Conservation (phyloP, 176 grass and related monocot species). For the Raddia guianensis region DNA sequence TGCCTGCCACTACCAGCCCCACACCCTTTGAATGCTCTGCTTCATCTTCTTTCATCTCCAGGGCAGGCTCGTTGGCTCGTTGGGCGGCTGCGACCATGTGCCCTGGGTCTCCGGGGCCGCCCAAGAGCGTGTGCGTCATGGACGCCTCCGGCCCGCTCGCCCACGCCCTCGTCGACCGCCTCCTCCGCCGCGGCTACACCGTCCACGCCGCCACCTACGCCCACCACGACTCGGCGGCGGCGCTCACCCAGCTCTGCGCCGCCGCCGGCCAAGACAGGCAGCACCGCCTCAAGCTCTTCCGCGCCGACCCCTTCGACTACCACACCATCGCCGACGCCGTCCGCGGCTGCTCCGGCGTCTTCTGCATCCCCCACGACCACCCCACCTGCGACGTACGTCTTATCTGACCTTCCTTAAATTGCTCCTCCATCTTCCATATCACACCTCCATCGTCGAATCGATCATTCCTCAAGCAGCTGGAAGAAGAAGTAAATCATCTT, state of each 20-base stretch:
- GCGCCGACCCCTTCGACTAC: conserved; percentile 84
- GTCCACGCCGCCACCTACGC: conserved; percentile 76
- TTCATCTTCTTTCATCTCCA: too few relatives aligned
- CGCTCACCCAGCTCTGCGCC: conserved; percentile 14
- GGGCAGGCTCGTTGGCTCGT: too few relatives aligned
- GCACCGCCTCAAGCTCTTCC: conserved; percentile 64
- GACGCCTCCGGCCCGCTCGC: conserved; percentile 70
- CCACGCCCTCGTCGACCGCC: conserved; percentile 62
- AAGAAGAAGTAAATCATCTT: too few relatives aligned
- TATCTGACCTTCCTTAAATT: too few relatives aligned
- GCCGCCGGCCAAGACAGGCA: conserved; percentile 12
- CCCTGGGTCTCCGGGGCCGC: conserved; percentile 26
- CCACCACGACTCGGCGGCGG: neutral
- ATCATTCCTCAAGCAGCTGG: too few relatives aligned
- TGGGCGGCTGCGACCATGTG: conserved; percentile 33
- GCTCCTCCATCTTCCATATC: too few relatives aligned
- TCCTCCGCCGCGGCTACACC: conserved; percentile 83
- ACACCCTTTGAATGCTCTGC: too few relatives aligned
- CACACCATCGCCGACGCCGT: conserved; percentile 88
- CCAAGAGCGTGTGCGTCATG: conserved; percentile 81
- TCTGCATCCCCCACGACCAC: conserved; percentile 76
- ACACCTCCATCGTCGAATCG: too few relatives aligned
- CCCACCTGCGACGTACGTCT: conserved; percentile 56
- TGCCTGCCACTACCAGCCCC: too few relatives aligned
- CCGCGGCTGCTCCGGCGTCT: conserved; percentile 80